Evolutionary conservation across 2,329 filamentous ascomycete genomes (phyloP).

Genomic region (Stachybotrys chlorohalonatus): DNA sequence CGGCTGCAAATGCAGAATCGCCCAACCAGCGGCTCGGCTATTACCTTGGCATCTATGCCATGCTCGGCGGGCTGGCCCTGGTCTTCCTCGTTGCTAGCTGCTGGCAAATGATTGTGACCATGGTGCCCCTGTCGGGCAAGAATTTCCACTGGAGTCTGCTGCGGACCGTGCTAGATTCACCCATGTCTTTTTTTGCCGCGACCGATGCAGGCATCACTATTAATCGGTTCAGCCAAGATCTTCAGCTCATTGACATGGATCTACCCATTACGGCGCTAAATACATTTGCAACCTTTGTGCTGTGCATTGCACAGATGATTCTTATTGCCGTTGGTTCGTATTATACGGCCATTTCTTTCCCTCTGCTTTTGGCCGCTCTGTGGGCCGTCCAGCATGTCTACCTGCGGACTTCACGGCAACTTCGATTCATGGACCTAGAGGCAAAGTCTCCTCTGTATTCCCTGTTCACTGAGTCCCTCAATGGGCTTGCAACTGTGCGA

Average conservation of each 20-base stretch:
- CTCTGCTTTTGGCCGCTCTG: slow-evolving; percentile 1
- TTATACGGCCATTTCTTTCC: slow-evolving; percentile 9
- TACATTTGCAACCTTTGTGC: slow-evolving; percentile 9
- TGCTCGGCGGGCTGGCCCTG: slow-evolving; percentile 9
- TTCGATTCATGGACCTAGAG: slow-evolving; percentile 43
- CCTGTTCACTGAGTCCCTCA: slow-evolving; percentile 37
- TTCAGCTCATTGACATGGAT: slow-evolving; percentile 27
- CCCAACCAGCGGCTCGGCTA: slow-evolving; percentile 10
- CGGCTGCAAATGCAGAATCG: slow-evolving; percentile 8
- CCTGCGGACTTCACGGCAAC: slow-evolving; percentile 40
- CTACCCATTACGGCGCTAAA: slow-evolving; percentile 17
- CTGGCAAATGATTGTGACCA: slow-evolving; percentile 16
- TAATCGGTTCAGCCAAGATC: slow-evolving; percentile 30
- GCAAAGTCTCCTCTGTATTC: slow-evolving; percentile 38
- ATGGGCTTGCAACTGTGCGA: slow-evolving; percentile 37
- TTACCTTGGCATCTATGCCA: slow-evolving; percentile 12
- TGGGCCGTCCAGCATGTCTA: slow-evolving; percentile 15
- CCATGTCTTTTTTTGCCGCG: slow-evolving; percentile 23
- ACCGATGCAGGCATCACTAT: slow-evolving; percentile 24
- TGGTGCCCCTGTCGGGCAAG: slow-evolving; percentile 12
- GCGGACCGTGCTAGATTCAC: slow-evolving; percentile 14
- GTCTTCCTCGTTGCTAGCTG: slow-evolving; percentile 9
- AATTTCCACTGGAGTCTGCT: slow-evolving; percentile 11
- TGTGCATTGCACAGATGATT: slow-evolving; percentile 12
- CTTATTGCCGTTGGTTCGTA: slow-evolving; percentile 9